These are phyloP conservation scores for Mortierella sp. DNA, from an alignment of 371 early-diverging fungal genomes.

Conservation along the genomic window DNA sequence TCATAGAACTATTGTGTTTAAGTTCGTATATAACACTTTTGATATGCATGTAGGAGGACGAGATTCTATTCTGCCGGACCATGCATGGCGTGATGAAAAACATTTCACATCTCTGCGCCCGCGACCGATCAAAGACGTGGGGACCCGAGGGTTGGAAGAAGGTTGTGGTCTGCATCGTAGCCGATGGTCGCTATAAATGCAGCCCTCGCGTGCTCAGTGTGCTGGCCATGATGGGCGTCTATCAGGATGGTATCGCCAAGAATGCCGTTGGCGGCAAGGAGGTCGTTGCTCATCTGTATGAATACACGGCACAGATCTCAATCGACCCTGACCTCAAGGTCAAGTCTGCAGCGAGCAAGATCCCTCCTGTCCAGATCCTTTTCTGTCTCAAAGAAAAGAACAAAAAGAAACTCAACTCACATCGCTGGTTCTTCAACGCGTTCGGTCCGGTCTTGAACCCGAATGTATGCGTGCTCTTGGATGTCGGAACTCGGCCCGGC, in stretches of 20 bases:
- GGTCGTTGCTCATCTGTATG: conserved; percentile 87
- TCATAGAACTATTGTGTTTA: background rate
- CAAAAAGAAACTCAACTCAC: conserved; percentile 92
- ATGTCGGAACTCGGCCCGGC: conserved; percentile 93
- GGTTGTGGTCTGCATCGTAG: conserved; percentile 88
- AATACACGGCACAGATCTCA: conserved; percentile 90
- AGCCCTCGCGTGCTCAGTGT: conserved; percentile 82
- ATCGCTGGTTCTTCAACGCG: conserved; percentile 98
- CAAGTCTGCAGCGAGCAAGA: conserved; percentile 74
- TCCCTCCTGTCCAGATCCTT: conserved; percentile 90
- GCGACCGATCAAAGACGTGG: conserved; percentile 84
- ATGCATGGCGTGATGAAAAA: conserved; percentile 89
- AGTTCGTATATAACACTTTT: background rate
- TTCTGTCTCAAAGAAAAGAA: conserved; percentile 94
- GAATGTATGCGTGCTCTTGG: conserved; percentile 89
- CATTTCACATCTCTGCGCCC: conserved; percentile 85
- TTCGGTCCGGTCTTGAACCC: conserved; percentile 88
- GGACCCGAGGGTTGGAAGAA: conserved; percentile 91
- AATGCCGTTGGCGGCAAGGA: conserved; percentile 66
- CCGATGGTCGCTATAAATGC: conserved; percentile 82
- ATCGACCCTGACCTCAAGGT: conserved; percentile 75
- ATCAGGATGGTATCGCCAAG: conserved; percentile 91
- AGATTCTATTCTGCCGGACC: conserved; percentile 86
- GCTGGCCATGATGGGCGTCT: conserved; percentile 88
- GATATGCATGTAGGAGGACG: conserved; percentile 74